Percentiles rank a stretch among this genome's conserved stretches.
phyloP scores from a whole-genome alignment of 2,329 filamentous ascomycete species.

The Pseudocercospora fijiensis region DNA sequence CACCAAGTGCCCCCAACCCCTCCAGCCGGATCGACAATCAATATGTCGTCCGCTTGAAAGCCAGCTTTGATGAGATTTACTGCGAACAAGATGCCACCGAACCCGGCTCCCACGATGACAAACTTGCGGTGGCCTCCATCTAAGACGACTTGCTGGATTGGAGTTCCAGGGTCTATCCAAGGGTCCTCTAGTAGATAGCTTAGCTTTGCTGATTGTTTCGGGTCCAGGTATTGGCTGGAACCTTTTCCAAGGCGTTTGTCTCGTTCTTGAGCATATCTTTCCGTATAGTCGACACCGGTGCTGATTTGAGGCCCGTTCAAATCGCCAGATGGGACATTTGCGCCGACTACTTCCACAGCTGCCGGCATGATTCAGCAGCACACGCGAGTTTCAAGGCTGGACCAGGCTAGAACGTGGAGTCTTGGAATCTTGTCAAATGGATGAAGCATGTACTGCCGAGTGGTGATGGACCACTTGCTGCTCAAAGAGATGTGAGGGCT shows the following conservation, averaged over 20 bases:
- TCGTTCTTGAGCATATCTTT: conserved; percentile 32
- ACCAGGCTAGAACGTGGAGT: not conserved
- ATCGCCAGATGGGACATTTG: conserved; percentile 21
- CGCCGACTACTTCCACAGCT: conserved; percentile 3
- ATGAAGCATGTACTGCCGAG: not conserved
- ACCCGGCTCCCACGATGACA: conserved; percentile 47
- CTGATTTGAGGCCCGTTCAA: conserved; percentile 23
- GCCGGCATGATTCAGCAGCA: not conserved
- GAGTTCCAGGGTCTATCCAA: conserved; percentile 28
- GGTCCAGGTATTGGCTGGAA: conserved; percentile 31
- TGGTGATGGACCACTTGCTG: not conserved
- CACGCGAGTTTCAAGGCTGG: not conserved
- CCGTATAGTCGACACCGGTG: conserved; percentile 15
- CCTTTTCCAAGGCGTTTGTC: conserved; percentile 31
- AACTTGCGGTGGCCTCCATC: conserved; percentile 26
- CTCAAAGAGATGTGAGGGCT: not conserved
- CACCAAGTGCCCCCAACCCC: conserved; percentile 51
- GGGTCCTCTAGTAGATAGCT: conserved; percentile 35
- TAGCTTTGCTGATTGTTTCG: conserved; percentile 30
- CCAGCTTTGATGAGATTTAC: conserved; percentile 43
- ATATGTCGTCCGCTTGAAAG: conserved; percentile 39
- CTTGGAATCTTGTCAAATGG: not conserved
- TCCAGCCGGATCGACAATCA: conserved; percentile 48
- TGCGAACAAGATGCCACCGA: conserved; percentile 46
- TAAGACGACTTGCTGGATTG: conserved; percentile 21